These are phyloP conservation scores for Parmelia sp. DNA, from an alignment of 495 filamentous ascomycete genomes.

Conservation along the genomic window DNA sequence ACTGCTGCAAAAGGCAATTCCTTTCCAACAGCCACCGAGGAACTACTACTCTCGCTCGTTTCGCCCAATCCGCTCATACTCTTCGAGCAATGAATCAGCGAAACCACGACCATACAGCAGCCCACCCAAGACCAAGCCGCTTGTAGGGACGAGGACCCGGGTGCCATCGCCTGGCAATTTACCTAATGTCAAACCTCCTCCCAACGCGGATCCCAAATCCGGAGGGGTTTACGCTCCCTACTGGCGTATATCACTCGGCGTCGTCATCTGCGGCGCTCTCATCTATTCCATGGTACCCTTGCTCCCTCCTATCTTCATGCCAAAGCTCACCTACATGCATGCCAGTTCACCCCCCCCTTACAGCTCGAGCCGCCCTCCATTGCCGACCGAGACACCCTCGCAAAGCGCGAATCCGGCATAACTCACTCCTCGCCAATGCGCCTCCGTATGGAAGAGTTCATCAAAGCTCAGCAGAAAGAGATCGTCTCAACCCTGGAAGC, in stretches of 20 bases:
- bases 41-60: not conserved
- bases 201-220: constrained; percentile 5
- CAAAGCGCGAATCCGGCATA: constrained; percentile 59
- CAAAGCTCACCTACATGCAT: constrained; percentile 23
- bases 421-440: constrained; percentile 80
- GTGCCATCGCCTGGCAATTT: not conserved
- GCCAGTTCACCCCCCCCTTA: constrained; percentile 39
- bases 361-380: constrained; percentile 56
- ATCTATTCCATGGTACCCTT: constrained; percentile 60
- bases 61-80: not conserved
- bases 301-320: not conserved
- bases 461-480: constrained; percentile 81
- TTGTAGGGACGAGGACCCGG: not conserved
- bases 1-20: constrained; percentile 4
- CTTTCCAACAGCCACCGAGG: not conserved
- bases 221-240: constrained; percentile 46
- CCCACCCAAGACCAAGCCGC: not conserved
- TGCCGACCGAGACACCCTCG: constrained; percentile 62
- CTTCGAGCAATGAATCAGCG: not conserved
- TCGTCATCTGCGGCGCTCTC: constrained; percentile 56
- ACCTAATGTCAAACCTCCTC: constrained; percentile 1
- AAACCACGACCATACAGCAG: constrained; percentile 17
- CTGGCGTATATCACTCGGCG: constrained; percentile 51
- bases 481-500: constrained; percentile 76
- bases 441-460: constrained; percentile 90